A percentile compares a stretch with the other conserved stretches of the same genome.
These are phyloP conservation scores for Marasmius sp. DNA, from an alignment of 1,284 basidiomycete species.

Conservation along the genomic window DNA sequence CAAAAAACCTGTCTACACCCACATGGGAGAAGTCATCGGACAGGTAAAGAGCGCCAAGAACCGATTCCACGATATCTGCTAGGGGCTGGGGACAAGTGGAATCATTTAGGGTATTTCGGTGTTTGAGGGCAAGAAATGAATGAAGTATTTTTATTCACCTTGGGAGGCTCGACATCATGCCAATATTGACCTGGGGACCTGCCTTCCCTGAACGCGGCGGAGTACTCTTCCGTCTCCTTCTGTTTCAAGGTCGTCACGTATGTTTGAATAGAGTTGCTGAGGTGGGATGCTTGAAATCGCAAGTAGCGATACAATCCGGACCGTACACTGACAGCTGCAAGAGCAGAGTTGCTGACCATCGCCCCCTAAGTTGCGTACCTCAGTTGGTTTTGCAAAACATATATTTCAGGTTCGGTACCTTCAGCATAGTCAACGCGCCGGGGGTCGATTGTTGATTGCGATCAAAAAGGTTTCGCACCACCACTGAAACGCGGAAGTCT, in stretches of 20 bases:
- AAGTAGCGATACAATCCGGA: constrained; percentile 65
- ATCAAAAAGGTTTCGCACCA: constrained; percentile 68
- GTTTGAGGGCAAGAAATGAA: neutral
- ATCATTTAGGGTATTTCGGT: no score
- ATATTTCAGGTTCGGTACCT: constrained; percentile 41
- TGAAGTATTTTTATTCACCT: constrained; percentile 41
- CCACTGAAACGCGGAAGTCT: constrained; percentile 39
- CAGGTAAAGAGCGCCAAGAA: constrained; percentile 73
- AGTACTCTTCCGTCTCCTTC: constrained; percentile 50
- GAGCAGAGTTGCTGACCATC: constrained; percentile 77
- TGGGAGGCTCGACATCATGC: constrained; percentile 72
- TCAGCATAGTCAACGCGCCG: constrained; percentile 72
- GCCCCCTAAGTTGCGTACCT: constrained; percentile 48
- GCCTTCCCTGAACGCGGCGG: constrained; percentile 44
- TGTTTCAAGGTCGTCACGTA: constrained; percentile 53
- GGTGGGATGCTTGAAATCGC: constrained; percentile 51
- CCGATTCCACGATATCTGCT: constrained; percentile 75
- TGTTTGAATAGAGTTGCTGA: constrained; percentile 48
- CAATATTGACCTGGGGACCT: constrained; percentile 69
- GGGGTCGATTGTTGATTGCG: constrained; percentile 63
- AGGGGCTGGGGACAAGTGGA: constrained; percentile 47
- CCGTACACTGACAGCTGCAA: constrained; percentile 72
- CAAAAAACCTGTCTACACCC: constrained; percentile 64
- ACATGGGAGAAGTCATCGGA: constrained; percentile 66
- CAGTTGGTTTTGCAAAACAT: no score